phyloP scores from a whole-genome alignment of 805 yeast genomes.

The Wickerhamomyces alni region DNA sequence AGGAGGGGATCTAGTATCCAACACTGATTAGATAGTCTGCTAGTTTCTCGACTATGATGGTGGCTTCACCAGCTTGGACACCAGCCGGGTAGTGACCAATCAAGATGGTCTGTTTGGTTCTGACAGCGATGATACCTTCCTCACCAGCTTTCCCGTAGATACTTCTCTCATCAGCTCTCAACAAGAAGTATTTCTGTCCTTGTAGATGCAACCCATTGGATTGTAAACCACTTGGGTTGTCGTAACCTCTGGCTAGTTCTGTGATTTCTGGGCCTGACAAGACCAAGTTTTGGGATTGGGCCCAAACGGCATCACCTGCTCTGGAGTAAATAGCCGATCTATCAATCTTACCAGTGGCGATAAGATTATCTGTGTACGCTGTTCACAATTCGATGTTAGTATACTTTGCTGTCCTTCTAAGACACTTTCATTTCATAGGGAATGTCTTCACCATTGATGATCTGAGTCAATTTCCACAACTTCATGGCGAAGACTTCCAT shows the following conservation, averaged over 20 bases:
- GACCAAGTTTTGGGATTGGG: constrained; percentile 62
- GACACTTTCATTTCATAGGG: background rate
- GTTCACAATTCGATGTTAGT: too few relatives aligned
- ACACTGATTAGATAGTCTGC: constrained; percentile 92
- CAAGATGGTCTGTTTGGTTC: constrained; percentile 89
- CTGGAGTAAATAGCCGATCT: constrained; percentile 89
- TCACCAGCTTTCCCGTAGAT: constrained; percentile 90
- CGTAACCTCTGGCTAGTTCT: constrained; percentile 73
- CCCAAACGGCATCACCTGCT: constrained; percentile 96
- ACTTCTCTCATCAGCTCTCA: constrained; percentile 87
- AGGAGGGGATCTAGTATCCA: constrained; percentile 66
- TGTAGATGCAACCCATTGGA: constrained; percentile 81
- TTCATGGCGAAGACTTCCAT: too few relatives aligned
- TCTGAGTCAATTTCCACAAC: too few relatives aligned
- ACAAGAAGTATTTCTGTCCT: constrained; percentile 80
- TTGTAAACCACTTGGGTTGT: constrained; percentile 73
- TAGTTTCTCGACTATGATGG: constrained; percentile 88
- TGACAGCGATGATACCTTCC: constrained; percentile 83
- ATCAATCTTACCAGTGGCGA: constrained; percentile 83
- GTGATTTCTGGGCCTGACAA: constrained; percentile 66
- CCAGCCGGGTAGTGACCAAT: constrained; percentile 93
- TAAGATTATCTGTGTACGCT: constrained; percentile 95
- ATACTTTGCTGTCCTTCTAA: too few relatives aligned
- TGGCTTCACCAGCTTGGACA: constrained; percentile 91
- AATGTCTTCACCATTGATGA: background rate